These are phyloP conservation scores for Aspergillus sp. DNA, from an alignment of 2,329 filamentous ascomycete species.

Conservation along the genomic window DNA sequence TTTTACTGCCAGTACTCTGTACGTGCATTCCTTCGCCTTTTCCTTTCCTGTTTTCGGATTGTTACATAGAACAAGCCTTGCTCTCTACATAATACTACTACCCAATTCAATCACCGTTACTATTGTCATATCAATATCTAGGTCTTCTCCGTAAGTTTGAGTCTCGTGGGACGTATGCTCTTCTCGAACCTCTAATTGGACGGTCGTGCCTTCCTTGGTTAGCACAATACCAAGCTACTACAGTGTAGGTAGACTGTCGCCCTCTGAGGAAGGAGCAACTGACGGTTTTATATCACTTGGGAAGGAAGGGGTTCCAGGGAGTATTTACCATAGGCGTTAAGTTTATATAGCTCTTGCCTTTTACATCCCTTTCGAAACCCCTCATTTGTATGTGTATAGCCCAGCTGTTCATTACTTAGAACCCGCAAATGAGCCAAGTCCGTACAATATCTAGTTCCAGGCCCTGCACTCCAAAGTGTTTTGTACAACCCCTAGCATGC, in stretches of 20 bases:
- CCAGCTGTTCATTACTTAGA: background rate
- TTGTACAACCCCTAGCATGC: slow-evolving; percentile 2
- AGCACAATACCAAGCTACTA: background rate
- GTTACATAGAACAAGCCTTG: background rate
- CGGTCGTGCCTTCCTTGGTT: too few relatives aligned
- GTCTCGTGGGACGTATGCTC: too few relatives aligned
- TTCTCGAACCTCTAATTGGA: too few relatives aligned
- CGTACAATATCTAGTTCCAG: background rate
- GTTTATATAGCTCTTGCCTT: background rate
- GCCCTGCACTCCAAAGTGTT: too few relatives aligned
- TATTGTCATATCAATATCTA: too few relatives aligned
- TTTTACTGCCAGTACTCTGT: background rate
- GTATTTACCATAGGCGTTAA: background rate
- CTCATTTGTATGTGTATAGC: background rate
- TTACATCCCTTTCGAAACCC: background rate
- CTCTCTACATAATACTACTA: background rate
- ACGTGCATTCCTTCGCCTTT: background rate
- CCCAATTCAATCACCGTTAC: background rate
- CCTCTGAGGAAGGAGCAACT: background rate
- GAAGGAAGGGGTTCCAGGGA: too few relatives aligned
- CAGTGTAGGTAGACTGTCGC: too few relatives aligned
- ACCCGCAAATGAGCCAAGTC: background rate
- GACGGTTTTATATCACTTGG: background rate
- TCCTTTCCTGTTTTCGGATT: background rate
- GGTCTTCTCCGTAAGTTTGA: too few relatives aligned